These are phyloP conservation scores for Ustilago crameri DNA, from an alignment of 1,284 basidiomycete genomes.

Conservation along the genomic window DNA sequence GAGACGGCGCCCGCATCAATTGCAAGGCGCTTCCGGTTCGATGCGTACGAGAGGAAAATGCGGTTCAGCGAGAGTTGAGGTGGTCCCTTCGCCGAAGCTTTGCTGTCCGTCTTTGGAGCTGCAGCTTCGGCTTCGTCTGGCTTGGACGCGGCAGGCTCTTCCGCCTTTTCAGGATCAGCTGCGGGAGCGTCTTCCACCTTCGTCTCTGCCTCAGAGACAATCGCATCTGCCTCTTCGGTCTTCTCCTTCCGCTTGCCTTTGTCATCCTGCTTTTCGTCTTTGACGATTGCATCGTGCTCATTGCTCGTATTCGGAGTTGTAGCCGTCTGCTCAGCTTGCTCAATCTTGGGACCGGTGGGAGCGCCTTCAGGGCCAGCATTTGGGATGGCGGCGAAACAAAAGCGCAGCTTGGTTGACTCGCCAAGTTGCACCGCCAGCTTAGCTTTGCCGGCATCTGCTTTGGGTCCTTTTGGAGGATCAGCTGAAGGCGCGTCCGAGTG, in stretches of 20 bases:
- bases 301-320: not conserved
- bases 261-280: not conserved
- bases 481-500: conserved; percentile 17
- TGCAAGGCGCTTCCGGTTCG: conserved; percentile 83
- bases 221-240: not conserved
- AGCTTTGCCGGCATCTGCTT: conserved; percentile 6
- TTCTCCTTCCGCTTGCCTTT: not conserved
- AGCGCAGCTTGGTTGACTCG: conserved; percentile 42
- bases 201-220: not conserved
- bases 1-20: conserved; percentile 88
- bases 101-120: not conserved
- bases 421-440: conserved; percentile 13
- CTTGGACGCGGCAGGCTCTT: not conserved
- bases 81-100: conserved; percentile 37
- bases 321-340: conserved; percentile 17
- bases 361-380: conserved; percentile 43
- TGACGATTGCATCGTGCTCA: not conserved
- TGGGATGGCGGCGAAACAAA: conserved; percentile 47
- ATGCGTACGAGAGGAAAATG: conserved; percentile 91
- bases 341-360: conserved; percentile 41
- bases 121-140: conserved; percentile 1
- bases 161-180: not conserved
- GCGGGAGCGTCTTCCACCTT: not conserved
- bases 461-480: conserved; percentile 10
- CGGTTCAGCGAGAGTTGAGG: conserved; percentile 70